A percentile compares a stretch with the other conserved stretches of the same genome.
These are phyloP conservation scores for Taiozyma sp. DNA, from an alignment of 1,139 yeast genomes.

Conservation along the genomic window DNA sequence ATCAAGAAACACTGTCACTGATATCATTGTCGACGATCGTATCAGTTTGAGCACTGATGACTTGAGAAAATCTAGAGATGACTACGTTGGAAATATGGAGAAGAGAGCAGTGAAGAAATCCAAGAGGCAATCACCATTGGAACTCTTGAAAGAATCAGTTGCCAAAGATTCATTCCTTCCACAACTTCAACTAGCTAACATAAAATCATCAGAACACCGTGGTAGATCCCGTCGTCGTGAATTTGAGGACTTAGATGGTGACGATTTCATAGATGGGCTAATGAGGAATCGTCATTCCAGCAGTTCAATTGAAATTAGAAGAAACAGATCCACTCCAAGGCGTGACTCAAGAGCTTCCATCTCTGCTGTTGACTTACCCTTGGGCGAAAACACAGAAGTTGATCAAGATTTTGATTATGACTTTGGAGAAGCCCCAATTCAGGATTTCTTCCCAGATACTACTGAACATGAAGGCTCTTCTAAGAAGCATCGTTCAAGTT, in stretches of 20 bases:
- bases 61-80: slow-evolving; percentile 20
- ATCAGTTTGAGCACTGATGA: slow-evolving; percentile 18
- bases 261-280: slow-evolving; percentile 21
- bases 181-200: not conserved
- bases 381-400: slow-evolving; percentile 2
- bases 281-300: slow-evolving; percentile 22
- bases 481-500: slow-evolving; percentile 12
- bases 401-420: slow-evolving; percentile 8
- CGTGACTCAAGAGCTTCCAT: slow-evolving; percentile 22
- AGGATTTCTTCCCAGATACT: not conserved
- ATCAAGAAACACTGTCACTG: not conserved
- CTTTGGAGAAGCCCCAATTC: slow-evolving; percentile 7
- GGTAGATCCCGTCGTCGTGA: slow-evolving; percentile 10
- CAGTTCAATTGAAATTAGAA: slow-evolving; percentile 19
- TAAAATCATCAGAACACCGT: slow-evolving; percentile 1
- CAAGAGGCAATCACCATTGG: not conserved
- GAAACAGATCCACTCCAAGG: slow-evolving; percentile 19
- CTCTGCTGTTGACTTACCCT: slow-evolving; percentile 14
- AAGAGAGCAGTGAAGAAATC: slow-evolving; percentile 3
- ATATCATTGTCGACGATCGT: slow-evolving; percentile 13
- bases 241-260: slow-evolving; percentile 4
- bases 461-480: not conserved
- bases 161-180: slow-evolving; percentile 3
- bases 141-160: not conserved
- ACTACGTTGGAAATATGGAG: slow-evolving; percentile 17